Evolutionary conservation across 2,329 filamentous ascomycete genomes (phyloP).

Genomic region (Aspergillus hortae): DNA sequence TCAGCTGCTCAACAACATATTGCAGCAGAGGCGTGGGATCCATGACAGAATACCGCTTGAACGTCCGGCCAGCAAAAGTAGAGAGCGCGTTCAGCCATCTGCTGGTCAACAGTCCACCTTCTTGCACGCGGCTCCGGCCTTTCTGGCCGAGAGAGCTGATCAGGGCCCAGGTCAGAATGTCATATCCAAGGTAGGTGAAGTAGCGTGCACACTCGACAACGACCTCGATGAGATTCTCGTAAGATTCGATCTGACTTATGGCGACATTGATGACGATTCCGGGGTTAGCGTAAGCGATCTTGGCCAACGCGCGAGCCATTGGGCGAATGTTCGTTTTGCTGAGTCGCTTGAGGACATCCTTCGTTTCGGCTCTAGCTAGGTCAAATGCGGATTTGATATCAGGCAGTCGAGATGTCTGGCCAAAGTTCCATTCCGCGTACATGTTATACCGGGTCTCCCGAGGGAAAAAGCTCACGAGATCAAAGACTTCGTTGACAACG

Average conservation of each 20-base stretch:
- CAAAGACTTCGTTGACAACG: conserved; percentile 81
- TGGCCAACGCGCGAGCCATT: conserved; percentile 85
- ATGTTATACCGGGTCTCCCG: conserved; percentile 76
- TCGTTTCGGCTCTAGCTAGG: conserved; percentile 72
- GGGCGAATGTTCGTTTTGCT: conserved; percentile 80
- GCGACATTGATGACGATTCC: conserved; percentile 88
- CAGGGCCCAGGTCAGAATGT: conserved; percentile 88
- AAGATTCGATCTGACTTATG: conserved; percentile 85
- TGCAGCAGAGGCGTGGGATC: conserved; percentile 80
- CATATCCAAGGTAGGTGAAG: conserved; percentile 88
- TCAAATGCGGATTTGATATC: conserved; percentile 77
- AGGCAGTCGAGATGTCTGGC: conserved; percentile 70
- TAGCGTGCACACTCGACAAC: conserved; percentile 94
- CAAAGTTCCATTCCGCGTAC: conserved; percentile 90
- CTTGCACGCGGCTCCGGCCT: conserved; percentile 57
- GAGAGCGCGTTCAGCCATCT: conserved; percentile 89
- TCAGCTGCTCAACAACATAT: conserved; percentile 83
- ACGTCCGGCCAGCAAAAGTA: conserved; percentile 86
- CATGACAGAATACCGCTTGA: conserved; percentile 79
- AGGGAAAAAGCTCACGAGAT: conserved; percentile 74
- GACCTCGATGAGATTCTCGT: conserved; percentile 90
- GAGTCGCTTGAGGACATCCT: conserved; percentile 81
- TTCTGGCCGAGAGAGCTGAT: conserved; percentile 66
- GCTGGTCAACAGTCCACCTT: conserved; percentile 72
- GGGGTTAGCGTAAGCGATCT: conserved; percentile 86